Base-by-base conservation (phyloP, 352 stramenopile species). In the Elongisporangium undulatum region DNA sequence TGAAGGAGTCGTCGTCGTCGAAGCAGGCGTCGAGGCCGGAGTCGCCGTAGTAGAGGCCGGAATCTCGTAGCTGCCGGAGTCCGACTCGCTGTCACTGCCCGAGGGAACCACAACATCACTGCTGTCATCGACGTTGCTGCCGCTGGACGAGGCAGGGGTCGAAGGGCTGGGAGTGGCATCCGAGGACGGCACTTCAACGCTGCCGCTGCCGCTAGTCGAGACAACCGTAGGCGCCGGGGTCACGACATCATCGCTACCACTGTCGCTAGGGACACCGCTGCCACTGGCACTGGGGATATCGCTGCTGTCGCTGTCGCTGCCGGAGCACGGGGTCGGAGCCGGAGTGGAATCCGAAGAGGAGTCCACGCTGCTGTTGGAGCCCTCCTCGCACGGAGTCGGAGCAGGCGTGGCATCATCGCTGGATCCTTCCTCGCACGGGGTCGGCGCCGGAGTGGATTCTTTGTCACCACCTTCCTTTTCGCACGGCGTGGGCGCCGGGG, bases 1-100 rank as follows among this genome's bases (percentile, higher is more conserved):
- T 49, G 2, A 49, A 41, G 16, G 62, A 1, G 62, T 56, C 0
- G 57, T 53, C 2, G 23, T 19, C 16, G 51, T 45, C 19, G 61
- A 39, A 0, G 53, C 55, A 4, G 64, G 38, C 24, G 51, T 66
- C 2, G 64, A 55, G 15, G 49, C 53, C 8, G 56, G 64, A 5
- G 56, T 56, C 10, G 22, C 48, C 12, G 23, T 20, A 1, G 51
- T 66, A 0, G 64, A 55, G 15, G 49, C 53, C 8, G 56, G 64
- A 5, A 53, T 56, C 3, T 59, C 26, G 12, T 45, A 16, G 12
- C 13, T 45, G 13, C 34, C 34, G 34, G 34, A 45, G 12, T 15
- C 34, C 13, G 34, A 17, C 34, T 45, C 34, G 4, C 34, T 45
- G 34, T 45, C 34, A 17, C 34, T 45, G 9, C 10, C 34, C 1